Conservation (phyloP, 192 early-diverging fungal genomes). For the Phycomyces nitens region DNA sequence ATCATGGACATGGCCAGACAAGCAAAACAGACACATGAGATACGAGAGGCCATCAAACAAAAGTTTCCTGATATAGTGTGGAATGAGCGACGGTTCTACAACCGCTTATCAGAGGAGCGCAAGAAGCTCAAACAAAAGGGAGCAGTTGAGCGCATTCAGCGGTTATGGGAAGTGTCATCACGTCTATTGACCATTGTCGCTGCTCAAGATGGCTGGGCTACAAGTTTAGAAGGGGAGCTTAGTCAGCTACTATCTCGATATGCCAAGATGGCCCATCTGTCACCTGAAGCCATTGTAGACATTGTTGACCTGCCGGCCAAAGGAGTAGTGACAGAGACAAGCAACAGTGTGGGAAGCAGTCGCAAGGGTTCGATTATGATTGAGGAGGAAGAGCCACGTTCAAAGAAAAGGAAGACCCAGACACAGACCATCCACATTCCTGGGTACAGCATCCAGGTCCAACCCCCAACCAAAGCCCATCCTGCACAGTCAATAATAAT, state of each 20-base stretch:
- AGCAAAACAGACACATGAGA: slow-evolving; percentile 32
- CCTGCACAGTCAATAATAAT: neutral
- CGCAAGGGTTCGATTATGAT: slow-evolving; percentile 8
- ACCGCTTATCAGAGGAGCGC: slow-evolving; percentile 48
- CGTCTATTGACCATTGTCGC: slow-evolving; percentile 40
- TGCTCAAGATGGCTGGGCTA: slow-evolving; percentile 34
- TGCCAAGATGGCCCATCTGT: neutral
- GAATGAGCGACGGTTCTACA: slow-evolving; percentile 60
- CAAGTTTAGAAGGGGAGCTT: slow-evolving; percentile 19
- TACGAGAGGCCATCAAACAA: slow-evolving; percentile 44
- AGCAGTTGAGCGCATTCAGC: slow-evolving; percentile 41
- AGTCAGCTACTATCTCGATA: slow-evolving; percentile 14
- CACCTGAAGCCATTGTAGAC: neutral
- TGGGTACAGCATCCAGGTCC: no score
- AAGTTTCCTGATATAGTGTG: slow-evolving; percentile 52
- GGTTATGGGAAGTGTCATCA: slow-evolving; percentile 42
- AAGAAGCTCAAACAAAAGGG: slow-evolving; percentile 41
- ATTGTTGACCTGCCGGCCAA: slow-evolving; percentile 8
- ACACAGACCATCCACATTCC: no score
- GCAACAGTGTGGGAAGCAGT: neutral
- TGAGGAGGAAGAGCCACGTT: slow-evolving; percentile 4
- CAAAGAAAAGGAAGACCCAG: slow-evolving; percentile 1
- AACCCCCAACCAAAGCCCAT: neutral
- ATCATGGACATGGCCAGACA: slow-evolving; percentile 40
- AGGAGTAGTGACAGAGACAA: no score